phyloP scores from a whole-genome alignment of 495 filamentous ascomycete genomes.

The Aspergillus biplanus region DNA sequence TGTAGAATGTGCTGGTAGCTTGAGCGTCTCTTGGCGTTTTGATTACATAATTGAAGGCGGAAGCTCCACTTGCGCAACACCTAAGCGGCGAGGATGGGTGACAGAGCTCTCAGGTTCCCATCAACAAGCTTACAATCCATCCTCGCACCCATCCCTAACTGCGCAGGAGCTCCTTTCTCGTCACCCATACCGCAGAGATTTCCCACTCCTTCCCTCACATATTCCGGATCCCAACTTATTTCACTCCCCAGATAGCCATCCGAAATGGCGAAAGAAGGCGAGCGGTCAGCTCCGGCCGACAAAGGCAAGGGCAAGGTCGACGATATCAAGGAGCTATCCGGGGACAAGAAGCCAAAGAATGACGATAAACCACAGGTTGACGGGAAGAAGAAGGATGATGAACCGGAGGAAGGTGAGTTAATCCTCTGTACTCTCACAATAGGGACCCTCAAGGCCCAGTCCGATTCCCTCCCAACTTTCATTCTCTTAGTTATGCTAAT shows the following conservation, averaged over 20 bases:
- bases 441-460: constrained; percentile 5
- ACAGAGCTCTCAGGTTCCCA: constrained; percentile 43
- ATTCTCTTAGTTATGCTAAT: constrained; percentile 15
- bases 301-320: constrained; percentile 95
- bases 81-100: constrained; percentile 31
- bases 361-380: constrained; percentile 70
- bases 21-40: constrained; percentile 27
- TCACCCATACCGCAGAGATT: constrained; percentile 23
- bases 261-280: constrained; percentile 89
- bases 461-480: neutral
- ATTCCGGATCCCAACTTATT: constrained; percentile 16
- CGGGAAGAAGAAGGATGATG: constrained; percentile 75
- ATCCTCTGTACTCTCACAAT: constrained; percentile 4
- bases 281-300: constrained; percentile 79
- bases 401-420: constrained; percentile 58
- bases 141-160: constrained; percentile 33
- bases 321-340: constrained; percentile 59
- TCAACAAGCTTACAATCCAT: constrained; percentile 48
- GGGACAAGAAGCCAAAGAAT: constrained; percentile 65
- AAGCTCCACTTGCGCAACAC: constrained; percentile 45
- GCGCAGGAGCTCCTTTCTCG: constrained; percentile 29
- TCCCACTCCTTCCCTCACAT: neutral
- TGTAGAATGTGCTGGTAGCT: constrained; percentile 5
- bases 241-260: constrained; percentile 41
- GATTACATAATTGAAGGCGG: constrained; percentile 41